Conservation (phyloP, 495 filamentous ascomycete species). For the Penicillium fimorum region DNA sequence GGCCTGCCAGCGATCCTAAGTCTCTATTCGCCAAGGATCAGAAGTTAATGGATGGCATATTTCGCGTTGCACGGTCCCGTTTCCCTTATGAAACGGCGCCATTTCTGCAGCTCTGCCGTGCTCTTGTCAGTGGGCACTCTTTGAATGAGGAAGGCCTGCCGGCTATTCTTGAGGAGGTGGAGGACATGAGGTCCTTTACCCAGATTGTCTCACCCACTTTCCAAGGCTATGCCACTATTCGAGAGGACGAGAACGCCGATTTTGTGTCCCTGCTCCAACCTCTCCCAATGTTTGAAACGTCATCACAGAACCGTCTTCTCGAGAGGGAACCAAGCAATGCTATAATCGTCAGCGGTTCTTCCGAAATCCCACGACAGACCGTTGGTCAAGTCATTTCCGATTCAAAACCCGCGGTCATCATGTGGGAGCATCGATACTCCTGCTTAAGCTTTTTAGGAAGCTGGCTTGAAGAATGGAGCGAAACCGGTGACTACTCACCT, state of each 20-base stretch:
- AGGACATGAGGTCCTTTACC: conserved; percentile 68
- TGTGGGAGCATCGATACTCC: conserved; percentile 74
- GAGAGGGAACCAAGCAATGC: conserved; percentile 29
- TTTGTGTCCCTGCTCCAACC: conserved; percentile 44
- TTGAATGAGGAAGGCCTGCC: conserved; percentile 51
- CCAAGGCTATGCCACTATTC: conserved; percentile 66
- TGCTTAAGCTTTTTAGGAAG: conserved; percentile 72
- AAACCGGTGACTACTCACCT: conserved; percentile 36
- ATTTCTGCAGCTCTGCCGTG: conserved; percentile 65
- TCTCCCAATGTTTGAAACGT: conserved; percentile 40
- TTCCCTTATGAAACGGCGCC: conserved; percentile 88
- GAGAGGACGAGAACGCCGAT: conserved; percentile 82
- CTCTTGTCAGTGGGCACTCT: conserved; percentile 42
- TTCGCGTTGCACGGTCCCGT: conserved; percentile 62
- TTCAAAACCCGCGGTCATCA: conserved; percentile 60
- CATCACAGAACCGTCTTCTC: conserved; percentile 20
- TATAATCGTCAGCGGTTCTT: conserved; percentile 40
- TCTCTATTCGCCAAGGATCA: conserved; percentile 54
- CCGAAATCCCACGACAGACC: conserved; percentile 57
- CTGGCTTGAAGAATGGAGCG: conserved; percentile 60
- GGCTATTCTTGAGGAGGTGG: conserved; percentile 54
- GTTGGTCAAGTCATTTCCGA: conserved; percentile 69
- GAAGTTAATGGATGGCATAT: conserved; percentile 53
- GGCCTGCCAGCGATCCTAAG: conserved; percentile 47
- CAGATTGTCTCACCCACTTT: conserved; percentile 64